phyloP scores from a whole-genome alignment of 441 rosid species.

The Jatropha podagrica region DNA sequence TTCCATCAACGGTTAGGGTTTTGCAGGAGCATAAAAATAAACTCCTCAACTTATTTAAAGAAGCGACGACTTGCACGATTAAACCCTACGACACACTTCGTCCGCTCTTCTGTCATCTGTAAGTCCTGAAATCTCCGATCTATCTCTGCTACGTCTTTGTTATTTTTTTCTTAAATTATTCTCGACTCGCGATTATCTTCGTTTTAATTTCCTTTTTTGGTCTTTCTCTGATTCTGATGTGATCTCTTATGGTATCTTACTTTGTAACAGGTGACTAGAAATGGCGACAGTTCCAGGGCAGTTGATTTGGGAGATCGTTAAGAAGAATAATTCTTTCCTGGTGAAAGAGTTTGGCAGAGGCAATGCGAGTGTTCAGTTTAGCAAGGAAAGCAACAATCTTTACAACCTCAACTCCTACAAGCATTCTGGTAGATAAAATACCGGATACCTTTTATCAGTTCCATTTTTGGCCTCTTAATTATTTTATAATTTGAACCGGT shows the following conservation, averaged over 20 bases:
- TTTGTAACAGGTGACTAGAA: background rate
- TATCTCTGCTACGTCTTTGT: background rate
- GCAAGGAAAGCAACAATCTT: slow-evolving; percentile 7
- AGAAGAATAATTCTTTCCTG: slow-evolving; percentile 39
- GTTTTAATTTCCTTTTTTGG: background rate
- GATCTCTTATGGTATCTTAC: background rate
- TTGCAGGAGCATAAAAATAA: background rate
- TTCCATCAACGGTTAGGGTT: background rate
- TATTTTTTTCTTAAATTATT: background rate
- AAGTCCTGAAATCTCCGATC: background rate
- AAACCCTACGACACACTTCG: background rate
- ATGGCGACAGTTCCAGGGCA: slow-evolving; percentile 47
- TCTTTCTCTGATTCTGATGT: background rate
- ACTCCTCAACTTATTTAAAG: background rate
- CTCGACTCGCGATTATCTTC: background rate
- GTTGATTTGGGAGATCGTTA: slow-evolving; percentile 45
- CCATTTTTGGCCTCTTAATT: background rate
- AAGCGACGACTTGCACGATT: background rate
- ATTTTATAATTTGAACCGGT: background rate
- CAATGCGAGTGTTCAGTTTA: background rate
- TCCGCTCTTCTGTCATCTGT: background rate
- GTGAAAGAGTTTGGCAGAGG: slow-evolving; percentile 35
- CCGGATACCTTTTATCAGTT: background rate
- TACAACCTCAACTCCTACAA: slow-evolving; percentile 9
- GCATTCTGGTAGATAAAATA: slow-evolving; percentile 1